These are phyloP conservation scores for Rubus idaeus DNA, from an alignment of 306 rosid genomes.

Conservation along the genomic window DNA sequence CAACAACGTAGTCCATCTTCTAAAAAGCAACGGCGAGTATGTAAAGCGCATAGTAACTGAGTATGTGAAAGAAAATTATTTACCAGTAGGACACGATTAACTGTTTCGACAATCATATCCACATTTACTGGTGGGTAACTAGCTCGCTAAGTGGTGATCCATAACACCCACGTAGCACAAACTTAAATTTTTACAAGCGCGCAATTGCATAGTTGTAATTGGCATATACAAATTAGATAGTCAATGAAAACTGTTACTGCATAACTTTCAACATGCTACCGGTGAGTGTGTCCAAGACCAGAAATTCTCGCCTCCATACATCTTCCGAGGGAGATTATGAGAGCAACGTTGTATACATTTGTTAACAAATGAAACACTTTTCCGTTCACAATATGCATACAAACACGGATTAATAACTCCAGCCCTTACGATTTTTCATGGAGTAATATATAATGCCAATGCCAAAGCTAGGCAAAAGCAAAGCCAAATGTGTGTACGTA, in stretches of 20 bases:
- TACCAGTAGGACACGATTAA: too few species aligned
- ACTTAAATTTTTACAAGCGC: not conserved
- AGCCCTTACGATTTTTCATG: not conserved
- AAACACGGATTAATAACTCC: not conserved
- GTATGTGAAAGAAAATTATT: too few species aligned
- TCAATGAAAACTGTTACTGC: not conserved
- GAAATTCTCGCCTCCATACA: not conserved
- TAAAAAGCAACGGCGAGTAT: not conserved
- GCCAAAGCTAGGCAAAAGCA: not conserved
- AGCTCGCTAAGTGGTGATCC: too few species aligned
- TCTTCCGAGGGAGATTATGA: not conserved
- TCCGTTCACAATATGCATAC: not conserved
- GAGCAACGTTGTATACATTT: not conserved
- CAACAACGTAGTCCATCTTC: too few species aligned
- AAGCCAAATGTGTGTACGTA: not conserved
- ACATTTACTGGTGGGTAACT: too few species aligned
- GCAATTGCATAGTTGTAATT: not conserved
- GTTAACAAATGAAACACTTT: not conserved
- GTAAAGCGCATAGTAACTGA: too few species aligned
- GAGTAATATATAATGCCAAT: not conserved
- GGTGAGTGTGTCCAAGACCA: not conserved
- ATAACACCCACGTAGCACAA: too few species aligned
- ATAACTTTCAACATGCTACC: not conserved
- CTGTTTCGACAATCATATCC: too few species aligned
- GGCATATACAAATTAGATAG: not conserved